Base-by-base conservation (phyloP, 495 filamentous ascomycete genomes). In the Staphylotrichum longicolle region DNA sequence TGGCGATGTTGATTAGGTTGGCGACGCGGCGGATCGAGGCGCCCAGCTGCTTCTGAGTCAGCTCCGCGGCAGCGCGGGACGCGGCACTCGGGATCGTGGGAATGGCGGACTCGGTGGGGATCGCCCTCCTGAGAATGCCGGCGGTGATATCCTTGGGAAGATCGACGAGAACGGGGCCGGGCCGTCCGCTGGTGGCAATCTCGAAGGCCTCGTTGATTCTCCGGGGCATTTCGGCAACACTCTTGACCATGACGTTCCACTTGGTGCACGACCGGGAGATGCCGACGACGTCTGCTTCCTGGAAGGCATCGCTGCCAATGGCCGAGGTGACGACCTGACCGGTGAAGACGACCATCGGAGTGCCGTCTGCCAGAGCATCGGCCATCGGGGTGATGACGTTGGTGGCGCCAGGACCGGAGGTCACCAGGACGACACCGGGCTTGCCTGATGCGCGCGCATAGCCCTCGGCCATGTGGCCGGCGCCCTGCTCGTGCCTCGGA, bases 211-310 rank as follows among this genome's bases (percentile, higher is more conserved):
- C 88, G 67, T 91, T 91, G 66, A 91, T 91, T 48, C 88, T 77
- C 47, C 85, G 78, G n/a, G 88, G 88, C 47, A 91, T 73, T 70
- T 91, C 88, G 40, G 88, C 88, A 53, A 89, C 80, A 68, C 84
- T 86, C 82, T 89, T 90, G 51, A 90, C 84, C 88, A 91, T 90
- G 40, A 91, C 88, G 63, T 91, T 91, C 88, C 88, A 91, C 78
- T 91, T 91, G 54, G 88, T 91, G 75, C 88, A 91, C 34, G 88
- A 80, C 64, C 88, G 78, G 48, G 87, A 87, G 68, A 91, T 91
- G 65, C 88, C 88, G 46, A 90, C 76, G 51, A 90, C 83, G 70
- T 91, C 88, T 27, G 88, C 88, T 71, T 91, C 88, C 69, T 91
- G 88, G 78, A 91, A 91, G 45, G 88, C 87, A 74, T 91, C 88